Evolutionary conservation across 441 rosid species (phyloP).

Genomic region (Omphalea diandra): DNA sequence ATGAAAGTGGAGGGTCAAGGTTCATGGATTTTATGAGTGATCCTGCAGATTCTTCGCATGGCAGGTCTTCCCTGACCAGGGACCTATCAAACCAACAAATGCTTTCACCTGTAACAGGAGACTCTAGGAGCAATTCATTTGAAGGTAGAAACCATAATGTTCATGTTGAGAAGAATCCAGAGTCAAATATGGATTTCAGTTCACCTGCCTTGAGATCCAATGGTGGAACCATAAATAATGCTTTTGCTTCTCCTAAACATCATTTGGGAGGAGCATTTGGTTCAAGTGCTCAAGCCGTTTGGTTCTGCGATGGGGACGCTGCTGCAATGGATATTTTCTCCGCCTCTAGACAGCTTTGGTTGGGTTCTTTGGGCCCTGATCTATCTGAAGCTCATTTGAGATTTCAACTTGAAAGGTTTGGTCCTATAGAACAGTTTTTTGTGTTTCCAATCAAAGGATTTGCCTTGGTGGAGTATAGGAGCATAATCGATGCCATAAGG

Average conservation of each 20-base stretch:
- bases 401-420: slow-evolving; percentile 84
- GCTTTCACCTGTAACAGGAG: slow-evolving; percentile 68
- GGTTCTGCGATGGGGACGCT: slow-evolving; percentile 85
- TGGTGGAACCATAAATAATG: slow-evolving; percentile 32
- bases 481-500: slow-evolving; percentile 79
- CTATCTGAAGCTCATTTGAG: slow-evolving; percentile 75
- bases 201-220: slow-evolving; percentile 36
- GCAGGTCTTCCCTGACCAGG: slow-evolving; percentile 64
- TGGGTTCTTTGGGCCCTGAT: slow-evolving; percentile 79
- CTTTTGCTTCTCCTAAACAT: slow-evolving; percentile 59
- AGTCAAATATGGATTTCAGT: slow-evolving; percentile 29
- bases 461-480: slow-evolving; percentile 87
- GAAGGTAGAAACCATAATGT: slow-evolving; percentile 56
- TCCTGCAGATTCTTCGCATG: slow-evolving; percentile 58
- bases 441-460: slow-evolving; percentile 73
- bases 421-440: slow-evolving; percentile 74
- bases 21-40: slow-evolving; percentile 61
- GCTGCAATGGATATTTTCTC: slow-evolving; percentile 73
- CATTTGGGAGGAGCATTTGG: slow-evolving; percentile 43
- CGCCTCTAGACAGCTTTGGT: slow-evolving; percentile 82
- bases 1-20: slow-evolving; percentile 59
- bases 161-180: slow-evolving; percentile 36
- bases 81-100: slow-evolving; percentile 55
- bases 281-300: slow-evolving; percentile 45
- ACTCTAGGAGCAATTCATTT: slow-evolving; percentile 61